These are phyloP conservation scores for Inga leiocalycina DNA, from an alignment of 306 rosid species.

Conservation along the genomic window DNA sequence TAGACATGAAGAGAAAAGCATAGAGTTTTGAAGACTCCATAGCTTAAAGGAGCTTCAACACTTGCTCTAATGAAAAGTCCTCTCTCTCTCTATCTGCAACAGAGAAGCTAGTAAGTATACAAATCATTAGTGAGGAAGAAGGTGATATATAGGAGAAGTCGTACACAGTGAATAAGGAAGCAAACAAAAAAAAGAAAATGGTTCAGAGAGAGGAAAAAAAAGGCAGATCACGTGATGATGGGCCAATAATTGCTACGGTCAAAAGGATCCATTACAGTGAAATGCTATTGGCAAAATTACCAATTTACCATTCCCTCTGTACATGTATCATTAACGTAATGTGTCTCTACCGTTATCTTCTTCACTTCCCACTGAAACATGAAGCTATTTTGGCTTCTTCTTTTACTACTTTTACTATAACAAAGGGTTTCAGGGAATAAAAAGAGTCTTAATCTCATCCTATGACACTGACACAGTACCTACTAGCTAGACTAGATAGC, in stretches of 20 bases:
- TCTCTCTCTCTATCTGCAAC: background rate
- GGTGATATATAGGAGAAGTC: conserved; percentile 39
- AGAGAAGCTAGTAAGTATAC: background rate
- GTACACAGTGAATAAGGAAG: conserved; percentile 27
- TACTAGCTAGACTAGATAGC: background rate
- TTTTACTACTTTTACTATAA: background rate
- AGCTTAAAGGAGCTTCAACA: background rate
- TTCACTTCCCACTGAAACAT: background rate
- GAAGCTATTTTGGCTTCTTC: background rate
- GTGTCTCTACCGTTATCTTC: background rate
- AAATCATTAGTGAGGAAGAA: background rate
- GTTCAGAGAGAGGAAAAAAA: background rate
- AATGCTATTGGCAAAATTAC: conserved; percentile 61
- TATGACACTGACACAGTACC: background rate
- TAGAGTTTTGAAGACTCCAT: conserved; percentile 71
- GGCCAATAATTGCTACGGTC: conserved; percentile 44
- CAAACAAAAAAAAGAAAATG: conserved; percentile 44
- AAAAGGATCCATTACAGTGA: conserved; percentile 54
- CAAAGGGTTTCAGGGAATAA: background rate
- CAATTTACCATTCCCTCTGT: background rate
- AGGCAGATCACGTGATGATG: conserved; percentile 78
- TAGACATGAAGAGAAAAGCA: conserved; percentile 71
- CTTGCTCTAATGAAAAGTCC: background rate
- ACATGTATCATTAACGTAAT: background rate
- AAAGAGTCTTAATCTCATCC: background rate